Evolutionary conservation across 1,284 basidiomycete species (phyloP).

Genomic region (Testicularia cyperi): DNA sequence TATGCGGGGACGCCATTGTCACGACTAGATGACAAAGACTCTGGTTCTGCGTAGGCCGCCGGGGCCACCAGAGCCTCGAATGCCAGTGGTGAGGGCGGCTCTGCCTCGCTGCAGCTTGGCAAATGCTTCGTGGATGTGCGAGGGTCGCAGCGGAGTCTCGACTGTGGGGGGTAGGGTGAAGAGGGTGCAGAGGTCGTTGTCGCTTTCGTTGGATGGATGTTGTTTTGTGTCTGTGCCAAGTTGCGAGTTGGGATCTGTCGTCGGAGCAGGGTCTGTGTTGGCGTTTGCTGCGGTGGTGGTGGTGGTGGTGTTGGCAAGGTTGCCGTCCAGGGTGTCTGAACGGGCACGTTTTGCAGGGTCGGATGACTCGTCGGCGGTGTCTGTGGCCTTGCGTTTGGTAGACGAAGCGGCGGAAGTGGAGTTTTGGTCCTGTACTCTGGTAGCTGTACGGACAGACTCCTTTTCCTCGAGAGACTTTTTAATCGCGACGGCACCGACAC

Average conservation of each 20-base stretch:
- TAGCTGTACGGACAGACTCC: constrained; percentile 4
- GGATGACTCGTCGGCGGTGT: background rate
- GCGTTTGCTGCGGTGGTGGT: background rate
- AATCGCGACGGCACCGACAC: constrained; percentile 64
- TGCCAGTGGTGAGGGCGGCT: constrained; percentile 30
- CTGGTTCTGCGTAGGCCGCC: constrained; percentile 51
- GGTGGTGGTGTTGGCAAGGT: background rate
- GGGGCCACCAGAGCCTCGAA: constrained; percentile 35
- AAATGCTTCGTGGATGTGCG: constrained; percentile 57
- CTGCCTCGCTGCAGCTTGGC: constrained; percentile 44
- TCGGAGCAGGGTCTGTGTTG: background rate
- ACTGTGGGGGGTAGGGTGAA: constrained; percentile 37
- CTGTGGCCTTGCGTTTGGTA: constrained; percentile 3
- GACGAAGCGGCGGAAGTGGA: background rate
- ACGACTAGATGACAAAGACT: constrained; percentile 46
- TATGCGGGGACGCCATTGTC: background rate
- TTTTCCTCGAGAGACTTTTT: constrained; percentile 45
- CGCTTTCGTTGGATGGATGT: constrained; percentile 3
- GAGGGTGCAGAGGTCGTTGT: constrained; percentile 38
- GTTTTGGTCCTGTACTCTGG: constrained; percentile 5
- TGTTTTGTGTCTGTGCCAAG: too few species aligned
- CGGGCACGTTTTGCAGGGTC: background rate
- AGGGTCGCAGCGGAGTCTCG: constrained; percentile 41
- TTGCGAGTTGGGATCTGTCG: too few species aligned
- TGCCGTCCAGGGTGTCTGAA: too few species aligned